phyloP scores from a whole-genome alignment of 2,329 filamentous ascomycete species.

The Ascochyta fabae region DNA sequence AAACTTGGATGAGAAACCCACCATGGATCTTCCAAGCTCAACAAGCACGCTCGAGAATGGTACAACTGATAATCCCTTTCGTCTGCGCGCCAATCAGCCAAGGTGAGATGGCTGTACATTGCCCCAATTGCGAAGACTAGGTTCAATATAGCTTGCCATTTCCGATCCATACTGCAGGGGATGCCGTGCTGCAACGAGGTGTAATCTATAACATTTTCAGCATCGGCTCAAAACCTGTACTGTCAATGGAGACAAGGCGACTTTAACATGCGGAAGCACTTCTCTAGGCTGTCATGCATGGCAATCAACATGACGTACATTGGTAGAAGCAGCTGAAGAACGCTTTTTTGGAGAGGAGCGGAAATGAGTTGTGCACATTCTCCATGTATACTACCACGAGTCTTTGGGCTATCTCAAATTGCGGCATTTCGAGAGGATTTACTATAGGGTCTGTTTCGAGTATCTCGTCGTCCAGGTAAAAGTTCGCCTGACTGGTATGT shows the following conservation, averaged over 20 bases:
- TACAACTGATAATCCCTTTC: constrained; percentile 46
- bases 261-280: background rate
- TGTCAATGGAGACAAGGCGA: background rate
- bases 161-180: constrained; percentile 20
- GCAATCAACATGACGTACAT: constrained; percentile 18
- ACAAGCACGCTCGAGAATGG: constrained; percentile 43
- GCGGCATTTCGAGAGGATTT: constrained; percentile 39
- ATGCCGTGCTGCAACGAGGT: constrained; percentile 22
- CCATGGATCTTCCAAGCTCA: constrained; percentile 38
- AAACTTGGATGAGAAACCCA: constrained; percentile 42
- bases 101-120: constrained; percentile 40
- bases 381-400: constrained; percentile 44
- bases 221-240: background rate
- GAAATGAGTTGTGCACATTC: constrained; percentile 26
- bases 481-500: constrained; percentile 30
- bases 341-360: constrained; percentile 39
- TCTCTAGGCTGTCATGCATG: background rate
- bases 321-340: constrained; percentile 44
- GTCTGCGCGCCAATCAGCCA: constrained; percentile 32
- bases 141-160: constrained; percentile 50
- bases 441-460: constrained; percentile 27
- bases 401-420: constrained; percentile 32
- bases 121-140: constrained; percentile 52
- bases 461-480: constrained; percentile 41
- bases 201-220: constrained; percentile 23